Conservation (phyloP, 2,329 filamentous ascomycete species). For the Coniochaeta pulveracea region DNA sequence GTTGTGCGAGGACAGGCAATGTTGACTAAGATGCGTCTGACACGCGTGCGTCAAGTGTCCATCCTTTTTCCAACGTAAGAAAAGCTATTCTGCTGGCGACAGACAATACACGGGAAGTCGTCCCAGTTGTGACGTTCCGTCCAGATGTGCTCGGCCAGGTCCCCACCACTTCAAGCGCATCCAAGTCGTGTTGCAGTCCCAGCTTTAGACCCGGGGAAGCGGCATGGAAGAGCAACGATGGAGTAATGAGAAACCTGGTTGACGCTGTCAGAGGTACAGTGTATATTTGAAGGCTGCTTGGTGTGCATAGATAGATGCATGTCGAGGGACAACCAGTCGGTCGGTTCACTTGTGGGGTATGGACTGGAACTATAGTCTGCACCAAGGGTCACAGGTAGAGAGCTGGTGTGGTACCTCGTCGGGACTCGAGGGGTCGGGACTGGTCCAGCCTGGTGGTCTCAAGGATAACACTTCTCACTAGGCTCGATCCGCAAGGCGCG, state of each 20-base stretch:
- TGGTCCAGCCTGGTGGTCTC: neutral
- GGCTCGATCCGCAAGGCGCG: neutral
- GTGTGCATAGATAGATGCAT: neutral
- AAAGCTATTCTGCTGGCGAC: neutral
- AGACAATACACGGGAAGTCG: neutral
- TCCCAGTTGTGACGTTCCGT: too few relatives aligned
- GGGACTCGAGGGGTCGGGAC: neutral
- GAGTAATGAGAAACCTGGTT: neutral
- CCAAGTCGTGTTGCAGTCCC: too few relatives aligned
- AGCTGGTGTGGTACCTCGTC: neutral
- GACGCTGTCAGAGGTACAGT: constrained; percentile 1
- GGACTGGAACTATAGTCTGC: too few relatives aligned
- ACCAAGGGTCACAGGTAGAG: too few relatives aligned
- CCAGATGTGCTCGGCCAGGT: too few relatives aligned
- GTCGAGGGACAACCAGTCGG: constrained; percentile 1
- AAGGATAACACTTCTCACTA: neutral
- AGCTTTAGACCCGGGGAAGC: too few relatives aligned
- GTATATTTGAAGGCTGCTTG: constrained; percentile 1
- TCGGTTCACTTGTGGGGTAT: constrained; percentile 1
- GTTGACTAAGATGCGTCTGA: neutral
- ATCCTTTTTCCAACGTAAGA: neutral
- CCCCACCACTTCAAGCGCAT: too few relatives aligned
- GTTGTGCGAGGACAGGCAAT: neutral
- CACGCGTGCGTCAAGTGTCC: neutral
- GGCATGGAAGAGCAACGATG: neutral